A percentile compares a stretch with the other conserved stretches of the same genome.
These are phyloP conservation scores for Aspergillus cejpii DNA, from an alignment of 2,329 filamentous ascomycete genomes.

Conservation along the genomic window DNA sequence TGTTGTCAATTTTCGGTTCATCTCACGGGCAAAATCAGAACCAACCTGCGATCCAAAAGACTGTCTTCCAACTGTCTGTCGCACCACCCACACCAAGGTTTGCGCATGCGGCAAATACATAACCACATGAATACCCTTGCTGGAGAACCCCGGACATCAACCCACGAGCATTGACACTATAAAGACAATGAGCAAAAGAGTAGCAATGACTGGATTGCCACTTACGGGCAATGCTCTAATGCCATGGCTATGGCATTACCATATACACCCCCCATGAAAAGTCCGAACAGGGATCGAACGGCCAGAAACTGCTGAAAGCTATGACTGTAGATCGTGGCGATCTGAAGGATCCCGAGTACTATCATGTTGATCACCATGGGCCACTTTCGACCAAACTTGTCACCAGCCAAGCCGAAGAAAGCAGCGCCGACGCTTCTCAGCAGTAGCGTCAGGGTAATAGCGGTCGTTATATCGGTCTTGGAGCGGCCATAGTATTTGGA, in stretches of 20 bases:
- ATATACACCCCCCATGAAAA: conserved; percentile 77
- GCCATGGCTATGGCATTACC: conserved; percentile 74
- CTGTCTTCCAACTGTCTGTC: conserved; percentile 58
- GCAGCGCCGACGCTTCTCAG: conserved; percentile 69
- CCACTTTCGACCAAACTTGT: conserved; percentile 72
- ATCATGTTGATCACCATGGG: conserved; percentile 78
- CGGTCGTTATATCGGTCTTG: conserved; percentile 64
- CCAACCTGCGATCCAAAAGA: conserved; percentile 61
- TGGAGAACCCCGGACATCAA: conserved; percentile 77
- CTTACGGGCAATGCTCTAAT: conserved; percentile 61
- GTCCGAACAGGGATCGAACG: conserved; percentile 64
- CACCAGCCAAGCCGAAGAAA: conserved; percentile 67
- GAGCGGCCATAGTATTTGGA: conserved; percentile 52
- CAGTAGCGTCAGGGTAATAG: conserved; percentile 57
- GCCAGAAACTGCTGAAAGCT: conserved; percentile 71
- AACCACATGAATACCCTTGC: conserved; percentile 74
- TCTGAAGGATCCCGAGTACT: conserved; percentile 61
- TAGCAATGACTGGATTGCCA: neutral
- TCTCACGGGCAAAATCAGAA: conserved; percentile 12
- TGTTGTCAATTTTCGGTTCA: conserved; percentile 1
- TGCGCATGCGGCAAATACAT: conserved; percentile 64
- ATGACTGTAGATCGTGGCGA: conserved; percentile 68
- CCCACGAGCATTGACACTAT: conserved; percentile 57
- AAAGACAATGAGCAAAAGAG: neutral
- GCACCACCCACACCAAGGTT: conserved; percentile 63